Conservation (phyloP, 2,329 filamentous ascomycete species). For the Cyphellophora attinorum region DNA sequence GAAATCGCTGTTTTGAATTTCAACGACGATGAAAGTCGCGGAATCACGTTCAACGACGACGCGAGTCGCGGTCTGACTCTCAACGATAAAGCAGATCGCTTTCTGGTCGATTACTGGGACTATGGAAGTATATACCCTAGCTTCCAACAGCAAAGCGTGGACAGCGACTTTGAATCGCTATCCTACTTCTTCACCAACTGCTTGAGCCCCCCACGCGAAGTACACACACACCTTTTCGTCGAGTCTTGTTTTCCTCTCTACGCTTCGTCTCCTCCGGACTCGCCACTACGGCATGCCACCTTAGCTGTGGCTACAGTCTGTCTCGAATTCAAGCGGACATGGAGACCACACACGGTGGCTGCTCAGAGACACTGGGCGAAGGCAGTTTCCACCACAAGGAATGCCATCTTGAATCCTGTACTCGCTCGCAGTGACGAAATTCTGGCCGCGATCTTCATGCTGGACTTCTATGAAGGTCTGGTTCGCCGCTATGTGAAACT, state of each 20-base stretch:
- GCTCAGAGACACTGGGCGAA: not conserved
- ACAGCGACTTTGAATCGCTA: not conserved
- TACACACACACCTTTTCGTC: not conserved
- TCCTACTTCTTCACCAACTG: not conserved
- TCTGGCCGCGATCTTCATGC: not conserved
- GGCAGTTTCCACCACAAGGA: not conserved
- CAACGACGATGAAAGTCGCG: too few relatives aligned
- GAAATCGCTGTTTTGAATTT: too few relatives aligned
- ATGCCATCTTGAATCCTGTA: not conserved
- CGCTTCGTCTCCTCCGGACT: not conserved
- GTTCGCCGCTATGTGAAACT: not conserved
- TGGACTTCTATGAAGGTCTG: not conserved
- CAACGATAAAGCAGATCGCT: too few relatives aligned
- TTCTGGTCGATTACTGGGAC: too few relatives aligned
- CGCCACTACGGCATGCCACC: not conserved
- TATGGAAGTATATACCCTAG: too few relatives aligned
- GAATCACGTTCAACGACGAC: too few relatives aligned
- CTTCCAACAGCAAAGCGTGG: too few relatives aligned
- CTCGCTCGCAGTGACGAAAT: not conserved
- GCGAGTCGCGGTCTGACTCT: too few relatives aligned
- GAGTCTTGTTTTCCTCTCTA: not conserved
- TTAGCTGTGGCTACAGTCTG: not conserved
- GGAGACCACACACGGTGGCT: not conserved
- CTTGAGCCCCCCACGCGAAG: not conserved
- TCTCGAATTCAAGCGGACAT: not conserved